Evolutionary conservation across 176 grass and related monocot genomes (phyloP), one percentile per base, ranked within the genome.

Genomic region (Stipa capillata): DNA sequence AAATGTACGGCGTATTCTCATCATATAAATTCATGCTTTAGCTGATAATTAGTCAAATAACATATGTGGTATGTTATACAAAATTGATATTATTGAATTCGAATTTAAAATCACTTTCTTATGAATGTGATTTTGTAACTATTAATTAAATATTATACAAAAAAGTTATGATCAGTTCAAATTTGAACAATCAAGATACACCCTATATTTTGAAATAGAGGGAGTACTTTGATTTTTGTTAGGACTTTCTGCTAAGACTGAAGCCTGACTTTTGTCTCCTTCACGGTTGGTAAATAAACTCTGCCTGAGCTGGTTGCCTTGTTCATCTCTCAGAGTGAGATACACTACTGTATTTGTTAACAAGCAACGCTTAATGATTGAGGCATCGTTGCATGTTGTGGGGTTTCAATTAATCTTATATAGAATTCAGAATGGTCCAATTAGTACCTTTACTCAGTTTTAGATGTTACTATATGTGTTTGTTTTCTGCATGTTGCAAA

Each of bases 371-470:
- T 80, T 21, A 77, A 60, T 59, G 54, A 58, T 78, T 61, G 75
- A n/a, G 27, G 28, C 31, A 18, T 64, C 25, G 25, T 23, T 77
- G 18, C 69, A 63, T 62, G 56, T 16, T 58, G n/a, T n/a, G n/a
- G n/a, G n/a, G 7, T 10, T 11, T 54, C 47, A 18, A 6, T 11
- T n/a, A 44, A 72, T 88, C 8, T 29, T 68, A 18, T n/a, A 74
- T 48, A 29, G 15, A 39, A 29, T 0, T 7, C 48, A 11, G 37
- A 79, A 79, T 74, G 67, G 67, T 84, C 67, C 86, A 57, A 67
- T 51, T 0, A 74, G 24, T 17, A 79, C 58, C 80, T 88, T 88
- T 79, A 23, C 24, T 35, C 40, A 25, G 36, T 66, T n/a, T 79
- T 83, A 49, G 24, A 67, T 37, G 45, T 23, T 25, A 8, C 13